Evolutionary conservation across 768 basidiomycete genomes (phyloP).

Genomic region (Trametes villosa): DNA sequence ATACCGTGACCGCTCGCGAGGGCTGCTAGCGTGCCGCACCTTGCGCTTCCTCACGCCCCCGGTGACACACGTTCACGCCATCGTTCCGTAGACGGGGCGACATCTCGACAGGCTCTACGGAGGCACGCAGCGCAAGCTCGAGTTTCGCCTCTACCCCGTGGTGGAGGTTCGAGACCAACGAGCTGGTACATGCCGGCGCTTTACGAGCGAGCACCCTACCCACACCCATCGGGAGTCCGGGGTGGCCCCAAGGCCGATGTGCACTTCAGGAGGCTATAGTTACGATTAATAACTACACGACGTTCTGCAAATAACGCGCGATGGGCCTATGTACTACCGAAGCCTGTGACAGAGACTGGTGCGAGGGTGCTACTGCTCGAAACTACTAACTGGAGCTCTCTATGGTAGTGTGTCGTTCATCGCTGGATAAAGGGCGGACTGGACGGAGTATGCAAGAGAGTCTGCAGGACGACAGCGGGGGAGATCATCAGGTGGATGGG

Average conservation of each 20-base stretch:
- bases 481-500: background rate
- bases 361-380: background rate
- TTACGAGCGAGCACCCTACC: too few relatives aligned
- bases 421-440: background rate
- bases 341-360: background rate
- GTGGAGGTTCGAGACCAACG: too few relatives aligned
- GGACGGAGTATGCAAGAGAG: slow-evolving; percentile 16
- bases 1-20: slow-evolving; percentile 12
- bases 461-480: background rate
- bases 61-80: slow-evolving; percentile 14
- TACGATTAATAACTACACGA: slow-evolving; percentile 9
- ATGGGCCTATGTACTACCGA: background rate
- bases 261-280: too few relatives aligned
- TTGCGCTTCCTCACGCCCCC: background rate
- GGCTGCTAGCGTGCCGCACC: slow-evolving; percentile 17
- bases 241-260: too few relatives aligned
- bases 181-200: too few relatives aligned
- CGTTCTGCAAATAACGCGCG: background rate
- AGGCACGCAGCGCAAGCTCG: background rate
- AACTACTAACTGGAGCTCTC: slow-evolving; percentile 1
- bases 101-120: background rate
- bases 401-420: slow-evolving; percentile 8
- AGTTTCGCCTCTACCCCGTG: background rate
- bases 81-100: background rate
- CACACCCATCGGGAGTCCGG: too few relatives aligned